These are phyloP conservation scores for Sphaerulina vaccinii DNA, from an alignment of 2,329 filamentous ascomycete genomes.

Conservation along the genomic window DNA sequence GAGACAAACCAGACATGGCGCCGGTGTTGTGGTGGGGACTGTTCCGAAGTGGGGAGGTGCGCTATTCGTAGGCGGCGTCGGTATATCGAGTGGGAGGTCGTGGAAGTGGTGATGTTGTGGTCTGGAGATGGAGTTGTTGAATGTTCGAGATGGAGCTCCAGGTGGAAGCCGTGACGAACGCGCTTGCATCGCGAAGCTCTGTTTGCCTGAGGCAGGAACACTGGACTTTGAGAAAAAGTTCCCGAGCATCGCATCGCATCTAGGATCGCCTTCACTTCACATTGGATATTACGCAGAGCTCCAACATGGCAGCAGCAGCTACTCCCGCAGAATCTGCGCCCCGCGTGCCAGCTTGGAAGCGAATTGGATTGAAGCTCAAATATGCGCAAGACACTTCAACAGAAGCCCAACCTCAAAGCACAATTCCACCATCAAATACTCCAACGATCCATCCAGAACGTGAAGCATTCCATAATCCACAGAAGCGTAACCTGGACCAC, in stretches of 20 bases:
- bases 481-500: conserved; percentile 12
- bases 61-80: neutral
- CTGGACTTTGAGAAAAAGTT: no score
- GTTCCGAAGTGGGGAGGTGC: neutral
- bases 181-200: conserved; percentile 9
- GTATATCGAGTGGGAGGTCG: neutral
- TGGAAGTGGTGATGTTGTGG: neutral
- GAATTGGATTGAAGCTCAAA: conserved; percentile 60
- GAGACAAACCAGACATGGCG: conserved; percentile 34
- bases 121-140: neutral
- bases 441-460: neutral
- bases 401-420: conserved; percentile 12
- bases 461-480: neutral
- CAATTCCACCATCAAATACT: neutral
- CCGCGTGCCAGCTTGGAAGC: conserved; percentile 58
- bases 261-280: neutral
- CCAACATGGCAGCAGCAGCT: conserved; percentile 7
- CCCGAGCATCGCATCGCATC: no score
- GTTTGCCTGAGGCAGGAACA: conserved; percentile 8
- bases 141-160: conserved; percentile 1
- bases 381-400: conserved; percentile 43
- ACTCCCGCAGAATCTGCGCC: conserved; percentile 20
- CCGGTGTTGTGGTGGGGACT: conserved; percentile 13
- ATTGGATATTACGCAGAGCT: neutral
- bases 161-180: conserved; percentile 4